Conservation (phyloP, 306 rosid genomes). For the Comarum palustre region DNA sequence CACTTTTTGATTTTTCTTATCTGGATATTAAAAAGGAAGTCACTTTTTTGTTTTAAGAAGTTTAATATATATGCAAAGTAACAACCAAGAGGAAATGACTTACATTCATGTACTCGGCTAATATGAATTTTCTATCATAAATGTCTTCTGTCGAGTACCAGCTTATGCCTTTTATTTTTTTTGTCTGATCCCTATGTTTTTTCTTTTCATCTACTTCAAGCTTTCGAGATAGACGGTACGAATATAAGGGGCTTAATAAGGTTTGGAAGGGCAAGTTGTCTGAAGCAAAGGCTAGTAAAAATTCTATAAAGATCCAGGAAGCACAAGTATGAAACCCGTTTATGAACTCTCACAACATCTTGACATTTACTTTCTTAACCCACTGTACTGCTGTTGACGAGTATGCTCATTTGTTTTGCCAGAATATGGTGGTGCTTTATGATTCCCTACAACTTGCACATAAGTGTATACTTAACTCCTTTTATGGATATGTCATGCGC, state of each 20-base stretch:
- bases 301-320: slow-evolving; percentile 85
- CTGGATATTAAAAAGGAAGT: too few relatives aligned
- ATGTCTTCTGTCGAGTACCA: background rate
- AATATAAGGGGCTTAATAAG: slow-evolving; percentile 95
- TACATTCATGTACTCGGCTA: background rate
- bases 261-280: slow-evolving; percentile 93
- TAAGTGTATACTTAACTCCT: slow-evolving; percentile 87
- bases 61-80: background rate
- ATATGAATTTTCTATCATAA: background rate
- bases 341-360: background rate
- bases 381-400: background rate
- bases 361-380: background rate
- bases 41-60: background rate
- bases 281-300: slow-evolving; percentile 87
- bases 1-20: too few relatives aligned
- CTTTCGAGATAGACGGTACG: slow-evolving; percentile 97
- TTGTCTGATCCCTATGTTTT: slow-evolving; percentile 29
- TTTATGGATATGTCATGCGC: slow-evolving; percentile 94
- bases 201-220: slow-evolving; percentile 41
- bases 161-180: slow-evolving; percentile 10
- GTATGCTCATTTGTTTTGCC: slow-evolving; percentile 24
- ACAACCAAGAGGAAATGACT: background rate
- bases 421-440: slow-evolving; percentile 95
- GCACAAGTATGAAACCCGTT: slow-evolving; percentile 67
- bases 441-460: slow-evolving; percentile 90